A percentile compares a stretch with the other conserved stretches of the same genome.
Conservation (phyloP, 2,329 filamentous ascomycete genomes). For the Dendrostoma leiphaemia region DNA sequence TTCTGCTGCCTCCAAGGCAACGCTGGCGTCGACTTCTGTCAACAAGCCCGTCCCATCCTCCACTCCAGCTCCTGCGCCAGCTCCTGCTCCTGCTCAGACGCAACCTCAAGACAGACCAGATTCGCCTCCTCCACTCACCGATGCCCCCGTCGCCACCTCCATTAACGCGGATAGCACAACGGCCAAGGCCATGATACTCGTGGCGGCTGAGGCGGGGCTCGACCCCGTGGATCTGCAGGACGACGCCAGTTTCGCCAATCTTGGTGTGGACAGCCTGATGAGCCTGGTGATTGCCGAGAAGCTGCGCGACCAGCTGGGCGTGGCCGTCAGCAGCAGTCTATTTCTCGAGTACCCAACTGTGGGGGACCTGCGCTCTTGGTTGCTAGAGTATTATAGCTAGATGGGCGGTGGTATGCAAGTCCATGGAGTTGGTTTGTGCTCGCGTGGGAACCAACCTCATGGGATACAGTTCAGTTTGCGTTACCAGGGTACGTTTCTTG, state of each 20-base stretch:
- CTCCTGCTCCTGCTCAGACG: not conserved
- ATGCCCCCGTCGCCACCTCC: slow-evolving; percentile 12
- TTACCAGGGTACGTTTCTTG: too few species aligned
- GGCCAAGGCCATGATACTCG: slow-evolving; percentile 30
- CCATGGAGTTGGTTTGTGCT: too few species aligned
- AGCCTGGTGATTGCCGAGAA: slow-evolving; percentile 33
- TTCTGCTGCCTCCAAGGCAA: not conserved
- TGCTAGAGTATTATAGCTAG: slow-evolving; percentile 8
- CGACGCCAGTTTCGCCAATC: slow-evolving; percentile 31
- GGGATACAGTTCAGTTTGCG: too few species aligned
- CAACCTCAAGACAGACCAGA: not conserved
- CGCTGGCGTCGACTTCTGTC: not conserved
- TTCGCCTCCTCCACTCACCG: not conserved
- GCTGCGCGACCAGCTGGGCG: slow-evolving; percentile 29
- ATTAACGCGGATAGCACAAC: slow-evolving; percentile 29
- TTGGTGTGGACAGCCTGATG: slow-evolving; percentile 38
- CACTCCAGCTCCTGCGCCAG: not conserved
- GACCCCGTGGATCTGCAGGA: slow-evolving; percentile 44
- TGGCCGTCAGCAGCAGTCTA: slow-evolving; percentile 27
- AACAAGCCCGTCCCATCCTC: not conserved
- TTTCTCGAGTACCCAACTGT: slow-evolving; percentile 34
- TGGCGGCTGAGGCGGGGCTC: slow-evolving; percentile 57
- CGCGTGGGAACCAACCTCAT: too few species aligned
- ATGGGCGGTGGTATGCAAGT: too few species aligned
- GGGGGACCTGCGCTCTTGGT: slow-evolving; percentile 4